Conservation (phyloP, 1,284 basidiomycete species). For the Pseudozyma sp. region DNA sequence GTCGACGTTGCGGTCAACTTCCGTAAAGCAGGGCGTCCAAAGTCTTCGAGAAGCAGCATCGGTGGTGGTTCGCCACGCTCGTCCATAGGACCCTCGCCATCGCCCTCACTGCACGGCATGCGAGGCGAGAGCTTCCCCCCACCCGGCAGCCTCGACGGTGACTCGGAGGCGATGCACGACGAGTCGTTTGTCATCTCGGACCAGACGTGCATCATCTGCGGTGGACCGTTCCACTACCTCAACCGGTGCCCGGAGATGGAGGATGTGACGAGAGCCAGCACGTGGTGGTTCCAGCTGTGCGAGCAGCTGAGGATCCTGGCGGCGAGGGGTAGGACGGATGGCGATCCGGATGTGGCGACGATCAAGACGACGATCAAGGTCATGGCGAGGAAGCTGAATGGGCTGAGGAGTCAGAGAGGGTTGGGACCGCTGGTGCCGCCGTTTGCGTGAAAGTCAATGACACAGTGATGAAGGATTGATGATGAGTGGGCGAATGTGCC, state of each 20-base stretch:
- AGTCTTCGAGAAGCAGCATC: conserved; percentile 24
- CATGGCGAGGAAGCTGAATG: conserved; percentile 38
- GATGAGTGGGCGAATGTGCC: not conserved
- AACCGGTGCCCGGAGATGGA: conserved; percentile 43
- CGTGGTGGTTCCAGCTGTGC: conserved; percentile 40
- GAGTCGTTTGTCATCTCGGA: conserved; percentile 10
- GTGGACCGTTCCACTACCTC: conserved; percentile 40
- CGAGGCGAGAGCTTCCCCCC: conserved; percentile 6
- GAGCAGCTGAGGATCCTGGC: conserved; percentile 27
- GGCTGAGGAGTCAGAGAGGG: conserved; percentile 10
- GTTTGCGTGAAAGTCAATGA: conserved; percentile 10
- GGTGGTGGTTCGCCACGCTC: conserved; percentile 20
- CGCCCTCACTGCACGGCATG: conserved; percentile 8
- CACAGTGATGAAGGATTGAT: not conserved
- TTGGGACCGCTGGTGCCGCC: conserved; percentile 21
- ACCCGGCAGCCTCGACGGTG: not conserved
- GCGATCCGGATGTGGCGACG: conserved; percentile 34
- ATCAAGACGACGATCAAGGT: conserved; percentile 42
- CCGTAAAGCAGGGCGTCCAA: conserved; percentile 29
- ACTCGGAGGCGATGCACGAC: not conserved
- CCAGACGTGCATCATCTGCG: conserved; percentile 46
- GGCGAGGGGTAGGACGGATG: conserved; percentile 19
- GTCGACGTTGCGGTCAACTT: conserved; percentile 32
- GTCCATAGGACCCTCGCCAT: conserved; percentile 20
- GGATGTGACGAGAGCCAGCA: conserved; percentile 23